These are phyloP conservation scores for Botrytis porri DNA, from an alignment of 2,329 filamentous ascomycete genomes.

Conservation along the genomic window DNA sequence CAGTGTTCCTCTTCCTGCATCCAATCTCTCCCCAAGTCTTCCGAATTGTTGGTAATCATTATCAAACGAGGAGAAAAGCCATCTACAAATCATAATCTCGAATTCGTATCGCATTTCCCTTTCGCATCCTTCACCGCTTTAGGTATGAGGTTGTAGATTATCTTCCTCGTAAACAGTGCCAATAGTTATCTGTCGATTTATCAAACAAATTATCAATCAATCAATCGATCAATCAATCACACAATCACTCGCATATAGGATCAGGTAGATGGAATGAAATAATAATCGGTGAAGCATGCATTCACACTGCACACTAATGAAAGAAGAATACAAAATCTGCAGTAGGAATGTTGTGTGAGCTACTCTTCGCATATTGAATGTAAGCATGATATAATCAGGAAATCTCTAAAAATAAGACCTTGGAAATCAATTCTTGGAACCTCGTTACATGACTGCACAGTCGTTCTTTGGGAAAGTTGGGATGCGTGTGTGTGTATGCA, in stretches of 20 bases:
- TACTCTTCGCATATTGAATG: neutral
- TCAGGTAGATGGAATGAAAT: neutral
- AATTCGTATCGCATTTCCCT: neutral
- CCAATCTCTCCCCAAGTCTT: constrained; percentile 11
- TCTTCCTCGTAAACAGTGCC: constrained; percentile 5
- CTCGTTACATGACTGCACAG: neutral
- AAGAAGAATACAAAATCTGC: constrained; percentile 5
- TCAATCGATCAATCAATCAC: neutral
- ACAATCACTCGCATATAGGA: neutral
- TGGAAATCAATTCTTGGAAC: neutral
- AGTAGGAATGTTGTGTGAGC: neutral
- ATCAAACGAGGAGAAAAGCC: constrained; percentile 4
- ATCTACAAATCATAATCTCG: constrained; percentile 1
- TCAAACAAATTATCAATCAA: neutral
- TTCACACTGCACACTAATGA: neutral
- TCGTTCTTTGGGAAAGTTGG: neutral
- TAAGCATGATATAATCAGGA: neutral
- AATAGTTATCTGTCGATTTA: neutral
- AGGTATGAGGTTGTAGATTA: neutral
- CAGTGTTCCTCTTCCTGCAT: constrained; percentile 1
- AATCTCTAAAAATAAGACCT: neutral
- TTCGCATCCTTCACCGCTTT: constrained; percentile 8
- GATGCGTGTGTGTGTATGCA: neutral
- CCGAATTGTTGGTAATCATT: constrained; percentile 9
- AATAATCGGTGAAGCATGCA: neutral